These are phyloP conservation scores for Colletotrichum phormii DNA, from an alignment of 2,329 filamentous ascomycete species.

Conservation along the genomic window DNA sequence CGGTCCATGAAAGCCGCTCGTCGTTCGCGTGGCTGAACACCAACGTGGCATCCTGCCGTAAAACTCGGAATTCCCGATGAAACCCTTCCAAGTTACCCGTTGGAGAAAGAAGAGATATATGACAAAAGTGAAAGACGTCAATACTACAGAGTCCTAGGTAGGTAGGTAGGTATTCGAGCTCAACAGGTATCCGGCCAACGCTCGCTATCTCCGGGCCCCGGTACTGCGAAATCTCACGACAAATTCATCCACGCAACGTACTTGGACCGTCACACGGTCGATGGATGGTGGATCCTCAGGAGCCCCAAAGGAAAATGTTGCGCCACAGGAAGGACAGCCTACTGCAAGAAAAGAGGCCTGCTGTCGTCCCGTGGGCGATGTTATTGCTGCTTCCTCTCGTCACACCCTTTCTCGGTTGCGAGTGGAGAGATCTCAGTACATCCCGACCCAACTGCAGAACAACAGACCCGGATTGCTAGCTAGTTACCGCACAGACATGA, in stretches of 20 bases:
- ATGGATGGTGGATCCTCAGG: slow-evolving; percentile 12
- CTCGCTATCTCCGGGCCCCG: slow-evolving; percentile 14
- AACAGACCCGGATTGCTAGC: slow-evolving; percentile 15
- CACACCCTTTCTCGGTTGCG: slow-evolving; percentile 18
- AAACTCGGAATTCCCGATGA: neutral
- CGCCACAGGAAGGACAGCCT: slow-evolving; percentile 11
- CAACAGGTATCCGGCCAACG: neutral
- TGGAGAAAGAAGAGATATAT: neutral
- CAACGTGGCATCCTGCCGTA: slow-evolving; percentile 19
- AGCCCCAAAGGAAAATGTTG: slow-evolving; percentile 4
- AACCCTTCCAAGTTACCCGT: slow-evolving; percentile 1
- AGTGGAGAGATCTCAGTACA: slow-evolving; percentile 30
- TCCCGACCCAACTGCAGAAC: slow-evolving; percentile 22
- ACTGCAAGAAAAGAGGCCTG: slow-evolving; percentile 15
- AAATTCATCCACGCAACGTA: neutral
- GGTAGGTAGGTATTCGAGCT: neutral
- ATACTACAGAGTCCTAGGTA: neutral
- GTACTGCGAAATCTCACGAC: slow-evolving; percentile 18
- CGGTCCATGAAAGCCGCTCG: slow-evolving; percentile 21
- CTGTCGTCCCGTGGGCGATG: slow-evolving; percentile 16
- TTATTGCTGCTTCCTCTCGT: slow-evolving; percentile 21
- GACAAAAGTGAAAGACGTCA: neutral
- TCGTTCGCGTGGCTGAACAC: slow-evolving; percentile 20
- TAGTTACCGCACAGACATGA: slow-evolving; percentile 14
- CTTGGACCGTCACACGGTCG: slow-evolving; percentile 19